Evolutionary conservation across 106 monocot species (phyloP).

Genomic region (Dioscorea zingiberensis): DNA sequence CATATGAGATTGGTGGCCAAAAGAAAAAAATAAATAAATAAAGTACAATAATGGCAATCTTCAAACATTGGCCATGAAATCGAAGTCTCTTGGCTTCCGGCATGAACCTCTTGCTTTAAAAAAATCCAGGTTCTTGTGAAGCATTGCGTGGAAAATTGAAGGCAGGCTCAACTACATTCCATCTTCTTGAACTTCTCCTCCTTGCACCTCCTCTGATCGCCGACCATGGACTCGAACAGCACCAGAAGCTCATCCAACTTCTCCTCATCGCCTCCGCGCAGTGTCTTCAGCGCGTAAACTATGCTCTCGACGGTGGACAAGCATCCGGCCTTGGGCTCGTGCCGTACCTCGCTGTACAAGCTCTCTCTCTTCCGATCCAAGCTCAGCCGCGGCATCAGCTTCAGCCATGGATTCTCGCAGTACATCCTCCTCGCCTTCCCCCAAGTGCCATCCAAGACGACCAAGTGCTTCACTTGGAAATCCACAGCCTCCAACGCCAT

Average conservation of each 20-base stretch:
- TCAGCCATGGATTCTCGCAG: conserved; percentile 89
- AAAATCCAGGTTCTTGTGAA: no score
- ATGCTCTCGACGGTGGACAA: conserved; percentile 95
- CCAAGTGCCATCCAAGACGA: conserved; percentile 94
- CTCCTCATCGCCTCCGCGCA: conserved; percentile 37
- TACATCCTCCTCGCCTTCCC: conserved; percentile 82
- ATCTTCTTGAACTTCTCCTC: conserved; percentile 40
- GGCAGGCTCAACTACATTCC: not conserved
- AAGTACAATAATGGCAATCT: no score
- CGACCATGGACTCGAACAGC: conserved; percentile 82
- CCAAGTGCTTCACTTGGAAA: conserved; percentile 70
- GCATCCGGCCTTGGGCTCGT: conserved; percentile 72
- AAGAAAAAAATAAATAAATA: no score
- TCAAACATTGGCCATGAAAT: no score
- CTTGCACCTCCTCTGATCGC: conserved; percentile 73
- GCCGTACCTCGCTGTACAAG: conserved; percentile 87
- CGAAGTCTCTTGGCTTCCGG: no score
- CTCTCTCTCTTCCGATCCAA: conserved; percentile 46
- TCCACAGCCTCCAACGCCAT: conserved; percentile 26
- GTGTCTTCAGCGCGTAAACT: conserved; percentile 56
- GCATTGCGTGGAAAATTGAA: no score
- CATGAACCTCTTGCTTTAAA: no score
- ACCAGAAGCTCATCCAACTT: conserved; percentile 59
- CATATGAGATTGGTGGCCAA: no score
- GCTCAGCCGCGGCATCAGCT: conserved; percentile 69